Base-by-base conservation (phyloP, 345 rosid species). In the Chamaenerion angustifolium region DNA sequence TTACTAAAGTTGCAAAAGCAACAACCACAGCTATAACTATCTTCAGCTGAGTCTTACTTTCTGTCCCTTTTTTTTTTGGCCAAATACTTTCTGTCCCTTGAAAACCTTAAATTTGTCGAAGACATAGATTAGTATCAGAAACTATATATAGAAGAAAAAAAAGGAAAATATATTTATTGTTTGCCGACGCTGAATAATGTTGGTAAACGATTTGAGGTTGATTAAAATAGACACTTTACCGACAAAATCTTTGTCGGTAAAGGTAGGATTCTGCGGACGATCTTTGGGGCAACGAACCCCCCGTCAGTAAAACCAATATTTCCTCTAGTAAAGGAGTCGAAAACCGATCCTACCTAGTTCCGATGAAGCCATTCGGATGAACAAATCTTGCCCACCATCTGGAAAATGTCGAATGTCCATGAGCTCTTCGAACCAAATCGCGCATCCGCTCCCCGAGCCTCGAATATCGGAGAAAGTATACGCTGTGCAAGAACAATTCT, bases 401-500 rank as follows among this genome's bases (percentile, higher is more conserved):
- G 27, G 23, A 14, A 52, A 57, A n/a, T 55, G 5, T 44, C 60
- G 61, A 1, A 66, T 60, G 49, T 73, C 78, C 47, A 63, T 27
- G 41, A 73, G 64, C 46, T 66, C 72, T 13, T 56, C 67, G 16
- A 59, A 66, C 78, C 78, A 73, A 11, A 58, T 52, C 27, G 42
- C 64, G 15, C 74, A 73, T 43, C 78, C 72, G 27, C 69, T 66
- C 25, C 72, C 75, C 0, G 48, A 47, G 42, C 60, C 64, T n/a
- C n/a, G 57, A 31, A 69, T 64, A 53, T 65, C 60, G 0, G 53
- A 31, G 18, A 57, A 50, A 1, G 71, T 56, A 45, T 70, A 66
- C 10, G 75, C 79, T 40, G 19, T 42, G 46, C 79, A 74, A 47
- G 76, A 68, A 51, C 69, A 68, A 54, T 71, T 70, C 13, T 16